Evolutionary conservation across 148 eudicot genomes (phyloP), one percentile per base, ranked within the genome.

Genomic region (Nepenthes mirabilis): DNA sequence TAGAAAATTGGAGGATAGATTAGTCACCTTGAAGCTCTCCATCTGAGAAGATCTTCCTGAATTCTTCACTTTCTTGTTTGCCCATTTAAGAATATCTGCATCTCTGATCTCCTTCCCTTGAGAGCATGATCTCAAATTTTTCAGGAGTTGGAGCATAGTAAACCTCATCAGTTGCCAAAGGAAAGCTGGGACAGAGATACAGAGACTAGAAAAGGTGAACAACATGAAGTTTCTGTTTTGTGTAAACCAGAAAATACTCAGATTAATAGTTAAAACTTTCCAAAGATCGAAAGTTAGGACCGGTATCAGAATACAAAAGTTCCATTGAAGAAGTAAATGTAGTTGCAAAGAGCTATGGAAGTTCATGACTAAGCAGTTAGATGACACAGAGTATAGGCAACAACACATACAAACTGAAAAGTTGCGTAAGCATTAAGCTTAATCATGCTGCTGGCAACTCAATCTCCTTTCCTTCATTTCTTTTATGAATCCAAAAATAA

Each of bases 151-250:
- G 63, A 91, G 87, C 95, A 91, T 84, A n/a, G 70, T 63, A 75
- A 87, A 91, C 73, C 95, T 82, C 97, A 91, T 91, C 74, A 91
- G 70, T 71, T 91, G 95, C 97, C 97, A 87, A 23, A 91, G 76
- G 60, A 87, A 87, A 56, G 97, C 97, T 91, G 91, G 60, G n/a
- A 52, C 14, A 14, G 55, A 52, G 37, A 40, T 13, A 57, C 40
- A 66, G 54, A 35, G 6, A 61, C 64, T 64, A 23, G 62, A 63
- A 43, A 34, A 57, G 40, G 49, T 36, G 50, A 65, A 54, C 50
- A 47, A 53, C 66, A 47, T 58, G n/a, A 35, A 11, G 23, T 12
- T 8, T 37, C 47, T n/a, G 23, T 54, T 33, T 5, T 34, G 36
- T 9, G 37, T 37, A n/a, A 4, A 14, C 47, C 33, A 37, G 23